Conservation (phyloP, 2,329 filamentous ascomycete species). For the Aspergillus pseudotamarii region DNA sequence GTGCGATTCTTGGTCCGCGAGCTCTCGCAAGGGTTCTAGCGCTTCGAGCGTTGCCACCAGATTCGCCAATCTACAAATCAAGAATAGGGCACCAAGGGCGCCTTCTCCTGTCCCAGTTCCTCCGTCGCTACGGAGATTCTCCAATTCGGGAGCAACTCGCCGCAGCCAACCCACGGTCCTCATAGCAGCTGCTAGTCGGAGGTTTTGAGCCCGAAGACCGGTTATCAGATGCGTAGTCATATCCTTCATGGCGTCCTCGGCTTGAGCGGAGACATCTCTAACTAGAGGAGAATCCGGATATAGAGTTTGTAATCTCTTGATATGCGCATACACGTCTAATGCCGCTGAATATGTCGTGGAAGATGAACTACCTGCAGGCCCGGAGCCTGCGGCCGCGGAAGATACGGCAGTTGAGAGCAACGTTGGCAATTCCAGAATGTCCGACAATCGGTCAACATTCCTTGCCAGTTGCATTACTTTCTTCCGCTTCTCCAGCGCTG, state of each 20-base stretch:
- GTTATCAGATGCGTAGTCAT: slow-evolving; percentile 84
- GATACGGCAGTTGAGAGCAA: slow-evolving; percentile 74
- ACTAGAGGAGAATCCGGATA: slow-evolving; percentile 81
- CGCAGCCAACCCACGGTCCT: slow-evolving; percentile 90
- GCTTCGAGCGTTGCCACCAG: slow-evolving; percentile 79
- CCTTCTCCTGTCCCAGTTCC: slow-evolving; percentile 57
- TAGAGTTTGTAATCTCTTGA: slow-evolving; percentile 78
- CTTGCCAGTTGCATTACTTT: slow-evolving; percentile 78
- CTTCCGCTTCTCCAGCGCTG: slow-evolving; percentile 72
- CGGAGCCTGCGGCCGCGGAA: slow-evolving; percentile 43
- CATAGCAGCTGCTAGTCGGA: slow-evolving; percentile 89
- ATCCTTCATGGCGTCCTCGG: slow-evolving; percentile 83
- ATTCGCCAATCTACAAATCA: slow-evolving; percentile 81
- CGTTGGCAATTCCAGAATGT: slow-evolving; percentile 86
- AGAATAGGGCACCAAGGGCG: slow-evolving; percentile 77
- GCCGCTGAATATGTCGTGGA: slow-evolving; percentile 82
- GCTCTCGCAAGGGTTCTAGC: slow-evolving; percentile 78
- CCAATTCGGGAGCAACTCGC: slow-evolving; percentile 80
- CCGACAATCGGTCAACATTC: slow-evolving; percentile 86
- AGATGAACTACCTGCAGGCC: slow-evolving; percentile 46
- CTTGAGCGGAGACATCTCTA: slow-evolving; percentile 71
- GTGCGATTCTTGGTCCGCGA: slow-evolving; percentile 82
- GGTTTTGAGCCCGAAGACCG: slow-evolving; percentile 72
- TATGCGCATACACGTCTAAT: slow-evolving; percentile 90
- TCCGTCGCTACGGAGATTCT: slow-evolving; percentile 43